Evolutionary conservation across 2,329 filamentous ascomycete genomes (phyloP).

Genomic region (Colletotrichum costaricense): DNA sequence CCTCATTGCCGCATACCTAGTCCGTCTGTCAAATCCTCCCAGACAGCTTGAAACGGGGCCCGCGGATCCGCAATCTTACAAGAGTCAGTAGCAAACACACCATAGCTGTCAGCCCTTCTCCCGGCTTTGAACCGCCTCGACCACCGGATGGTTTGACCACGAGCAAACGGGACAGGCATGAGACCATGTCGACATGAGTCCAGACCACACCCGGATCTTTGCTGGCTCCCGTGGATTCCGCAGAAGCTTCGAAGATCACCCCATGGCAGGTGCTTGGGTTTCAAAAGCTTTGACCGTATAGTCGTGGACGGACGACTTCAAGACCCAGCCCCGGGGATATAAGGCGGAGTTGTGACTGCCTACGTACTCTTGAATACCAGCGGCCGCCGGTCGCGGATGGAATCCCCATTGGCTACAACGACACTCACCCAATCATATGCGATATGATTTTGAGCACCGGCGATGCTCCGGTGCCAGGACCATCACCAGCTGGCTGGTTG

Average conservation of each 20-base stretch:
- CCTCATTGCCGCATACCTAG: not conserved
- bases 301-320: not conserved
- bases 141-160: not conserved
- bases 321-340: not conserved
- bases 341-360: not conserved
- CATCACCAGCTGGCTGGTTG: not conserved
- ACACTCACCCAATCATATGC: not conserved
- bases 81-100: not conserved
- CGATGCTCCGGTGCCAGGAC: not conserved
- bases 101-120: not conserved
- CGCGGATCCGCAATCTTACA: not conserved
- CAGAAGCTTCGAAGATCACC: conserved; percentile 22
- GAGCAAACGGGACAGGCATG: not conserved
- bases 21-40: conserved; percentile 4
- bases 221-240: not conserved
- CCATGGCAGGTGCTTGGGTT: not conserved
- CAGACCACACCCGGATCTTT: not conserved
- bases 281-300: not conserved
- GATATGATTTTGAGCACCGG: not conserved
- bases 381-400: not conserved
- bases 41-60: not conserved
- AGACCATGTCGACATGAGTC: not conserved
- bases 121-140: not conserved
- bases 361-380: not conserved
- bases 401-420: not conserved